Conservation (phyloP, 352 stramenopile species). For the Blastocystis sp. region DNA sequence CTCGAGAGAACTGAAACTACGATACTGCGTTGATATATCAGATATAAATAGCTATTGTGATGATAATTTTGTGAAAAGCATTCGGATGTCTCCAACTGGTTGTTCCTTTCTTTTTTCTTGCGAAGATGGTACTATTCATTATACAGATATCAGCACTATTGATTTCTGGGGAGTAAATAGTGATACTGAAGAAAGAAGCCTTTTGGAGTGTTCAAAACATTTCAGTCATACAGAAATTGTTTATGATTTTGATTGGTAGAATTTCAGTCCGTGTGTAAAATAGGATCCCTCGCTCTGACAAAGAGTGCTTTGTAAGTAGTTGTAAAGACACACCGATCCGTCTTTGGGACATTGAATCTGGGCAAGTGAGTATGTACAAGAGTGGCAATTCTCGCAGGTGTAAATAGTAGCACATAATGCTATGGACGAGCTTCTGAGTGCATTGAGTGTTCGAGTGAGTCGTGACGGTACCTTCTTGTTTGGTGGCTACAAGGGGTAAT, state of each 20-base stretch:
- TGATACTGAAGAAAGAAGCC: not conserved
- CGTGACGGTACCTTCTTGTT: not conserved
- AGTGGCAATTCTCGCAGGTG: not conserved
- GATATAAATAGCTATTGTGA: not conserved
- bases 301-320: constrained; percentile 22
- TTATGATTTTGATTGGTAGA: constrained; percentile 15
- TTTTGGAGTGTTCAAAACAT: not conserved
- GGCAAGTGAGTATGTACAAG: not conserved
- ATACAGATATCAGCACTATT: not conserved
- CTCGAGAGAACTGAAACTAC: not conserved
- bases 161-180: not conserved
- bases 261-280: not conserved
- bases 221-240: constrained; percentile 30
- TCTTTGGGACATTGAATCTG: not conserved
- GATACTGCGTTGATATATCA: not conserved
- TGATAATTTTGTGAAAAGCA: constrained; percentile 36
- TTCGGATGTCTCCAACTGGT: not conserved
- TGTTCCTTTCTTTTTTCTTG: not conserved
- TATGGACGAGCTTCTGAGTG: not conserved
- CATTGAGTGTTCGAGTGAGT: not conserved
- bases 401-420: not conserved
- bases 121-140: not conserved
- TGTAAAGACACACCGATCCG: constrained; percentile 32
- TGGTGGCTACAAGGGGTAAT: not conserved
- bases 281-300: not conserved